Percentiles rank a stretch among this genome's conserved stretches.
Evolutionary conservation across 176 grass and related monocot genomes (phyloP).

Genomic region (Miscanthus lutarioriparius): DNA sequence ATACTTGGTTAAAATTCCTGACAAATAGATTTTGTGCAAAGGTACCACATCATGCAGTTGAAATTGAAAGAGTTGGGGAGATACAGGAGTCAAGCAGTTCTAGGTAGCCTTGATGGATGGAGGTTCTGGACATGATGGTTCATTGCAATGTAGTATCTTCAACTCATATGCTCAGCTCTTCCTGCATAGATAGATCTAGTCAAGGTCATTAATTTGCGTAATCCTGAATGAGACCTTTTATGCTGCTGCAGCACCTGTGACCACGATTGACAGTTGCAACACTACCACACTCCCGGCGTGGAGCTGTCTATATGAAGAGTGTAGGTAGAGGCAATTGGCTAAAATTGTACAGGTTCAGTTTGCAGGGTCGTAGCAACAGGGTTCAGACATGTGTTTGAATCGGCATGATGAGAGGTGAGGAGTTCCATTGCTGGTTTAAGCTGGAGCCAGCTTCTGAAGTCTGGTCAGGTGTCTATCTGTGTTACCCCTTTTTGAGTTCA

Average conservation of each 20-base stretch:
- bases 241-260: conserved; percentile 3
- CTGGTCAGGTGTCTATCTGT: neutral
- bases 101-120: conserved; percentile 28
- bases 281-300: neutral
- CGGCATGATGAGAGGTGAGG: neutral
- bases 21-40: conserved; percentile 6
- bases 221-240: conserved; percentile 14
- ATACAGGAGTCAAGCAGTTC: conserved; percentile 37
- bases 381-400: neutral
- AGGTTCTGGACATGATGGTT: neutral
- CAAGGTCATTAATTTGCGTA: neutral
- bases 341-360: conserved; percentile 24
- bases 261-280: neutral
- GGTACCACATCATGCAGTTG: conserved; percentile 13
- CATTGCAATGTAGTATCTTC: neutral
- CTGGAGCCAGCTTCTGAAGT: neutral
- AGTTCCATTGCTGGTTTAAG: neutral
- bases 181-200: neutral
- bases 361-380: neutral
- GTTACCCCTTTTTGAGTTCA: neutral
- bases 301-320: conserved; percentile 25
- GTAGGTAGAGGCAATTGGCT: neutral
- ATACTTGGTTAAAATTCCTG: neutral
- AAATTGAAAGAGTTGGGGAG: conserved; percentile 46
- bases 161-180: neutral